A percentile compares a stretch with the other conserved stretches of the same genome.
Conservation (phyloP, 129 eudicot species). For the Ambrosia trifida region DNA sequence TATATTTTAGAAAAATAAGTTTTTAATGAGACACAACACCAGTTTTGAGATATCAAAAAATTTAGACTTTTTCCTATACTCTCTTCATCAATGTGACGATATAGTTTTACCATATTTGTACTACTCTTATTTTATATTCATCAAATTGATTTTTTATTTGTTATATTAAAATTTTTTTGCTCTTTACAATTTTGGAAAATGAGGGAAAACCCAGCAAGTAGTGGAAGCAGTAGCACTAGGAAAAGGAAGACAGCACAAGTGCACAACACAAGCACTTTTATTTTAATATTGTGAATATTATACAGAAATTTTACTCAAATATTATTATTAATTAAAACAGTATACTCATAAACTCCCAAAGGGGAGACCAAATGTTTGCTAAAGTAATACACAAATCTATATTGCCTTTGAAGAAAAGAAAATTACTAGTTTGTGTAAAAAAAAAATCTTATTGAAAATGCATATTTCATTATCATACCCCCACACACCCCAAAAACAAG, state of each 20-base stretch:
- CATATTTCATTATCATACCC: too few relatives aligned
- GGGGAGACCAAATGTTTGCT: conserved; percentile 29
- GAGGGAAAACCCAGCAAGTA: conserved; percentile 21
- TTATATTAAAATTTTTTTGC: neutral
- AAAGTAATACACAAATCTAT: conserved; percentile 17
- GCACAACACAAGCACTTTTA: conserved; percentile 36
- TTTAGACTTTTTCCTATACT: neutral
- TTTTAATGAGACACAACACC: too few relatives aligned
- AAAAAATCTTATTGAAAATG: too few relatives aligned
- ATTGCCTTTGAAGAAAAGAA: neutral
- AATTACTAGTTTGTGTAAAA: too few relatives aligned
- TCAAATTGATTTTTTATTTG: neutral
- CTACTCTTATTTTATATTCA: neutral
- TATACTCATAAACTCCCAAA: conserved; percentile 25
- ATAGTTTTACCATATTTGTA: neutral
- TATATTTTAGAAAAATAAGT: too few relatives aligned
- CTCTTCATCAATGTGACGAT: neutral
- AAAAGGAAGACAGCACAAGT: conserved; percentile 40
- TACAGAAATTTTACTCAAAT: conserved; percentile 10
- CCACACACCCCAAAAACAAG: too few relatives aligned
- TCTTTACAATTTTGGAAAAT: neutral
- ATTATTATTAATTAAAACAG: conserved; percentile 7
- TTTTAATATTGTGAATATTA: conserved; percentile 17
- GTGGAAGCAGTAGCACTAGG: conserved; percentile 41
- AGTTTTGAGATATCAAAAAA: too few relatives aligned